phyloP scores from a whole-genome alignment of 75 land plant genomes.

The Pinus taeda region DNA sequence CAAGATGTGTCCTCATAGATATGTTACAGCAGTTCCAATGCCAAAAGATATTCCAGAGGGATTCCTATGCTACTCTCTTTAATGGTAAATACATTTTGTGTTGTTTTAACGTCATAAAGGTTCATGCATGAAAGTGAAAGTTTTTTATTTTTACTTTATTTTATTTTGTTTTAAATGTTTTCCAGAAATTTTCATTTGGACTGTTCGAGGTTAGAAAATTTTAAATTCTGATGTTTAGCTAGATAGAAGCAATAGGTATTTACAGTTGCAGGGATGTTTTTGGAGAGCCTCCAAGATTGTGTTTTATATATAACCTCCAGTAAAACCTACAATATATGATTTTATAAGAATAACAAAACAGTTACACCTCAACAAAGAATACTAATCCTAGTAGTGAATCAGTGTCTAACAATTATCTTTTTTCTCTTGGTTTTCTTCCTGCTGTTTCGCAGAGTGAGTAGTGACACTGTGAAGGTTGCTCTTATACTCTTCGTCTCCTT shows the following conservation, averaged over 20 bases:
- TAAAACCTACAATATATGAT: not conserved
- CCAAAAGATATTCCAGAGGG: conserved; percentile 41
- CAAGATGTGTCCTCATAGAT: conserved; percentile 31
- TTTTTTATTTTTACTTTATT: not conserved
- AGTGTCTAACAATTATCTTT: not conserved
- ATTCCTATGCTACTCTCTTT: conserved; percentile 39
- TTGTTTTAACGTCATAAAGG: not conserved
- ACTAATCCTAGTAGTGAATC: not conserved
- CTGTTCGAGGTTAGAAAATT: not conserved
- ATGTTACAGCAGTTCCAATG: conserved; percentile 43
- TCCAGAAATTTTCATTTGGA: not conserved
- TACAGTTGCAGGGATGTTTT: not conserved
- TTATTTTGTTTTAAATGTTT: no score
- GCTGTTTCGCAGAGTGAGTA: not conserved
- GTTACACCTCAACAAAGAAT: not conserved
- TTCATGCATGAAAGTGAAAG: not conserved
- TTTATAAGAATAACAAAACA: not conserved
- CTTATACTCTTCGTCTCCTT: not conserved
- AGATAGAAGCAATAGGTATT: not conserved
- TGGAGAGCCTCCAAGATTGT: not conserved
- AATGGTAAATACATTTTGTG: conserved; percentile 2
- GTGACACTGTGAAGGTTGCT: not conserved
- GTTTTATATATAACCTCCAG: not conserved
- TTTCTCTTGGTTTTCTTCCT: not conserved
- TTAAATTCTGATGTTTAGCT: not conserved